phyloP scores from a whole-genome alignment of 306 rosid species.

The Abrus pulchellus region DNA sequence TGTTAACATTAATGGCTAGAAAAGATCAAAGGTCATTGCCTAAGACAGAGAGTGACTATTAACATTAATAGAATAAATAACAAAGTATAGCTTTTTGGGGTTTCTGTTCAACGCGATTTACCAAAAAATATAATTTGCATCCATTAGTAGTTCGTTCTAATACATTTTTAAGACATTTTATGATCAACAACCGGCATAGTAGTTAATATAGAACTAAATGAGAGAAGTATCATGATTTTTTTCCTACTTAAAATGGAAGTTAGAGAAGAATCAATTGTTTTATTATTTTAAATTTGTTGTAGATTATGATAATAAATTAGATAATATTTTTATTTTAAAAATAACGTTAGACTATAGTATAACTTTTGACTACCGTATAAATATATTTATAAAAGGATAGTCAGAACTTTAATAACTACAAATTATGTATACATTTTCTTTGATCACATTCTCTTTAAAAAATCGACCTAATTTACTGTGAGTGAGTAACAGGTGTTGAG shows the following conservation, averaged over 20 bases:
- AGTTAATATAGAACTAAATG: constrained; percentile 25
- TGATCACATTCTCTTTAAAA: no score
- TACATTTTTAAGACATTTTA: constrained; percentile 4
- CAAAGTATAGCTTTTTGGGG: background rate
- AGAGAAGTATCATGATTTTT: constrained; percentile 78
- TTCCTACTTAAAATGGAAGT: constrained; percentile 72
- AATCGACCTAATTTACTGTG: no score
- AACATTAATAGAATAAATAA: background rate
- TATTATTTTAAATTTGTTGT: no score
- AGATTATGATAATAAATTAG: no score
- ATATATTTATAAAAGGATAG: no score
- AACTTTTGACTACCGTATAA: no score
- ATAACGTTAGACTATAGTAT: no score
- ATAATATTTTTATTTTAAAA: no score
- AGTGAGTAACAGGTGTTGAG: no score
- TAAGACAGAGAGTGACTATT: background rate
- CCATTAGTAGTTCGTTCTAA: background rate
- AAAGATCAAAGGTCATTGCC: background rate
- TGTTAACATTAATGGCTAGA: background rate
- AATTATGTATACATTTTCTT: no score
- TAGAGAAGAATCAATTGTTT: constrained; percentile 49
- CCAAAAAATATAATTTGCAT: constrained; percentile 7
- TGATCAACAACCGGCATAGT: constrained; percentile 1
- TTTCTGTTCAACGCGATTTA: background rate
- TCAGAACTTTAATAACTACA: no score